Conservation (phyloP, 768 basidiomycete species). For the Brasilioporus rufonigricans region DNA sequence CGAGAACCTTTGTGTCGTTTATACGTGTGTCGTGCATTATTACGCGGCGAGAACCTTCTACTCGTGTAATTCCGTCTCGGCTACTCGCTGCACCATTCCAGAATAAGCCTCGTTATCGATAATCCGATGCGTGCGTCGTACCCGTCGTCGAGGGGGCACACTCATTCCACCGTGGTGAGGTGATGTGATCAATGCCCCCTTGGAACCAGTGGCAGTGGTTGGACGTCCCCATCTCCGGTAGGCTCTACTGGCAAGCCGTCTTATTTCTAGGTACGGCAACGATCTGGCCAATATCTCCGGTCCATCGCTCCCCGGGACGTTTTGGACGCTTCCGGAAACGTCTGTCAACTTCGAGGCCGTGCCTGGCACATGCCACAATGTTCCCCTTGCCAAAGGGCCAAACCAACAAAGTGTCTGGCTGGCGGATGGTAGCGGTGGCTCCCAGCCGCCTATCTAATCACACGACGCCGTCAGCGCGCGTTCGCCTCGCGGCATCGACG, state of each 20-base stretch:
- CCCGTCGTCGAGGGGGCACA: not conserved
- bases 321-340: not conserved
- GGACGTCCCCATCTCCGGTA: too few species aligned
- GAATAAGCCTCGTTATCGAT: slow-evolving; percentile 16
- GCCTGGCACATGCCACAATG: slow-evolving; percentile 12
- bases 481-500: slow-evolving; percentile 12
- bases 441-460: not conserved
- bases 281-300: not conserved
- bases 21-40: not conserved
- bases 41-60: slow-evolving; percentile 1
- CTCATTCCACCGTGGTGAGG: too few species aligned
- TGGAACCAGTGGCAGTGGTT: too few species aligned
- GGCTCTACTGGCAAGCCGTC: not conserved
- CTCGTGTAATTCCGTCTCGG: slow-evolving; percentile 9
- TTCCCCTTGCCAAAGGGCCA: not conserved
- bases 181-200: not conserved
- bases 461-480: not conserved
- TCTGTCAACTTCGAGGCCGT: not conserved
- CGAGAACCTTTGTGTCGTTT: not conserved
- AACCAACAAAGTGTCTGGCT: not conserved
- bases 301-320: not conserved
- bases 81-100: not conserved
- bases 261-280: slow-evolving; percentile 2
- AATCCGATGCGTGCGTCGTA: slow-evolving; percentile 2
- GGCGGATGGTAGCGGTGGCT: not conserved